A percentile compares a stretch with the other conserved stretches of the same genome.
phyloP scores from a whole-genome alignment of 192 early-diverging fungal genomes.

The Geranomyces variabilis region DNA sequence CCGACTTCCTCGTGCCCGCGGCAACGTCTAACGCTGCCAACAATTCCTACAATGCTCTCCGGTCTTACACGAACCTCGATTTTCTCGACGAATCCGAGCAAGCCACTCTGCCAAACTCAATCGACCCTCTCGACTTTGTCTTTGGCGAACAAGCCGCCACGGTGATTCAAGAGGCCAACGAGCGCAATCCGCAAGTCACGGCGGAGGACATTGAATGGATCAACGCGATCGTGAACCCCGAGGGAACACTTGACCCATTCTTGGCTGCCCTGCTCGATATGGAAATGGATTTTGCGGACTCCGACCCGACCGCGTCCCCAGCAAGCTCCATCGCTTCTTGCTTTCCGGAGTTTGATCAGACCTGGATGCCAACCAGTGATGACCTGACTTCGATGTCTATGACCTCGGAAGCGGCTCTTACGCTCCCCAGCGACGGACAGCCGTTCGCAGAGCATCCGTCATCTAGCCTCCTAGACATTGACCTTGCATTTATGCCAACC shows the following conservation, averaged over 20 bases:
- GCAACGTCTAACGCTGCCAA: neutral
- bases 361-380: too few species aligned
- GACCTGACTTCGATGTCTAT: too few species aligned
- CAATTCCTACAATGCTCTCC: neutral
- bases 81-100: neutral
- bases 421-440: too few species aligned
- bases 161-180: neutral
- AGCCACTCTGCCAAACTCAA: neutral
- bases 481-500: neutral
- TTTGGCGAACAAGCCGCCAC: neutral
- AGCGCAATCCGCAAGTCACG: neutral
- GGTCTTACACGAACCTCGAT: neutral
- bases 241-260: neutral
- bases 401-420: too few species aligned
- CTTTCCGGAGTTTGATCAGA: too few species aligned
- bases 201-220: too few species aligned
- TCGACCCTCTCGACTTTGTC: conserved; percentile 6
- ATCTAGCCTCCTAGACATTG: too few species aligned
- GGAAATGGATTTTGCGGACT: neutral
- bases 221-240: neutral
- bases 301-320: too few species aligned
- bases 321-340: too few species aligned
- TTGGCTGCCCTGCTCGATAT: neutral
- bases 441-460: too few species aligned
- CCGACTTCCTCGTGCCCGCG: too few species aligned